Conservation (phyloP, 441 rosid species). For the Erodium chrysanthum region DNA sequence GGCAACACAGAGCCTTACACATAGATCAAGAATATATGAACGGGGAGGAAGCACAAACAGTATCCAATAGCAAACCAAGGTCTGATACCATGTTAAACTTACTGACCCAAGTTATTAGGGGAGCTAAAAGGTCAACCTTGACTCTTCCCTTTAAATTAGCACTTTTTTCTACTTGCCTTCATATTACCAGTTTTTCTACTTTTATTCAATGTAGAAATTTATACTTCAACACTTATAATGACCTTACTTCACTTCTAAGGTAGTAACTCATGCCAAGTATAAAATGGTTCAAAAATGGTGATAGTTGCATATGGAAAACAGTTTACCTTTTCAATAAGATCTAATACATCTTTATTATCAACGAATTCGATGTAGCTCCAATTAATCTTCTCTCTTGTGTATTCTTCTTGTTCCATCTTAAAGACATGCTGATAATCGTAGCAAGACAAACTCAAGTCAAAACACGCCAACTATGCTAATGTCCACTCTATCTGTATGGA, state of each 20-base stretch:
- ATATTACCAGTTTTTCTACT: no score
- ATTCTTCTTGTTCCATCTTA: slow-evolving; percentile 99
- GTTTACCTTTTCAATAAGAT: slow-evolving; percentile 84
- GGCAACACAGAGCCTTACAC: no score
- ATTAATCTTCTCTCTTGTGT: slow-evolving; percentile 81
- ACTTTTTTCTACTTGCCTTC: no score
- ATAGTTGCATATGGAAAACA: not conserved
- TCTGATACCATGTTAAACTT: no score
- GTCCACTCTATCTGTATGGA: slow-evolving; percentile 9
- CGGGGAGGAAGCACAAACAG: no score
- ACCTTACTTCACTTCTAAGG: not conserved
- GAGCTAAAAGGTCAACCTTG: no score
- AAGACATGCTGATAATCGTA: slow-evolving; percentile 70
- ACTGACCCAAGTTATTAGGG: no score
- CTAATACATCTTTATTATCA: slow-evolving; percentile 94
- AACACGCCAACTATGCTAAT: slow-evolving; percentile 5
- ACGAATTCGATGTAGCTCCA: slow-evolving; percentile 99
- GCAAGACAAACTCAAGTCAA: slow-evolving; percentile 18
- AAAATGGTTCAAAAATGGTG: not conserved
- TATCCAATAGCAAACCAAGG: no score
- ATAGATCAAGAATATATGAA: no score
- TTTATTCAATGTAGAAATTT: no score
- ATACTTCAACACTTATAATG: not conserved
- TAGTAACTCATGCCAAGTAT: not conserved
- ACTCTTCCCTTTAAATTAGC: no score